Evolutionary conservation across 441 rosid genomes (phyloP).

Genomic region (Rhodomyrtus psidioides): DNA sequence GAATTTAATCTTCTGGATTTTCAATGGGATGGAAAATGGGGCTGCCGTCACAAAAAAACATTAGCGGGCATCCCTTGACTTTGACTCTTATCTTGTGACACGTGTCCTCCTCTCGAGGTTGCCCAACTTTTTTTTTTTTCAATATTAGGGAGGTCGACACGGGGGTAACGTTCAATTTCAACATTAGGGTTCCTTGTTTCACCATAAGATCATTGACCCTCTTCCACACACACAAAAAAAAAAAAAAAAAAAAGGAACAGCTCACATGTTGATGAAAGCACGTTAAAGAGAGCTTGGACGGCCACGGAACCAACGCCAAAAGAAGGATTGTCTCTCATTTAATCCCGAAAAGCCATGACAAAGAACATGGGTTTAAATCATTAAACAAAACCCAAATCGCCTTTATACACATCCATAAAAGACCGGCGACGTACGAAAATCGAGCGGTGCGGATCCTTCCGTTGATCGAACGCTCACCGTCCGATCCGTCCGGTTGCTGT

Average conservation of each 20-base stretch:
- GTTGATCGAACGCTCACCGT: background rate
- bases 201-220: background rate
- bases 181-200: background rate
- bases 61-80: background rate
- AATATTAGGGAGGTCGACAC: background rate
- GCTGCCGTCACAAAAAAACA: background rate
- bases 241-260: background rate
- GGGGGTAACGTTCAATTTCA: background rate
- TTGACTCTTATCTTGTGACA: background rate
- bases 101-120: background rate
- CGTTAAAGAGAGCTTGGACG: background rate
- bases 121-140: background rate
- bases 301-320: background rate
- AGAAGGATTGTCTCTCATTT: background rate
- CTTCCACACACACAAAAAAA: background rate
- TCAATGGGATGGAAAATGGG: background rate
- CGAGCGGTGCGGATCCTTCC: background rate
- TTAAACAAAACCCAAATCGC: background rate
- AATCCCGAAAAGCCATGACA: background rate
- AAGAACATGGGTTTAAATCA: background rate
- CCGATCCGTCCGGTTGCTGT: background rate
- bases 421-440: background rate
- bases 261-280: background rate
- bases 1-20: background rate
- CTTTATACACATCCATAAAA: background rate